These are phyloP conservation scores for Marchantia paleacea DNA, from an alignment of 225 moss, liverwort and hornwort genomes.

Conservation along the genomic window DNA sequence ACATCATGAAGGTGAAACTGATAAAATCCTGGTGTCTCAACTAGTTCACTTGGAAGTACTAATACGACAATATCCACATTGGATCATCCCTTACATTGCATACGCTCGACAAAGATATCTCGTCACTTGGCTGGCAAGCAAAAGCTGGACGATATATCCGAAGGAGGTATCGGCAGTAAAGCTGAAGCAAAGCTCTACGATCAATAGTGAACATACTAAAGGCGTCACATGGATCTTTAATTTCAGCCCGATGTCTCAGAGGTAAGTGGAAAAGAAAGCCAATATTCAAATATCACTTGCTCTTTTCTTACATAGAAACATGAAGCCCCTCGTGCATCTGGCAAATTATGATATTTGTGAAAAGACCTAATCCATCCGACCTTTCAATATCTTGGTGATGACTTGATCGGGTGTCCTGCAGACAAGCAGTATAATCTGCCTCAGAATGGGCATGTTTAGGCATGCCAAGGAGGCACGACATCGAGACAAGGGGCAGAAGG, in stretches of 20 bases:
- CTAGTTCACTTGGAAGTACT: neutral
- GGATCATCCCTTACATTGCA: neutral
- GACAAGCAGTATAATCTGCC: neutral
- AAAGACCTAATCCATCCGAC: constrained; percentile 45
- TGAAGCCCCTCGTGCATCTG: neutral
- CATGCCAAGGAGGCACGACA: neutral
- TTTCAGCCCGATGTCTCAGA: neutral
- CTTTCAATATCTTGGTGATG: constrained; percentile 39
- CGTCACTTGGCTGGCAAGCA: neutral
- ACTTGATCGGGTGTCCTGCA: constrained; percentile 49
- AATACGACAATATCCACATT: neutral
- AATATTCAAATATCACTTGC: neutral
- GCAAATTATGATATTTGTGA: neutral
- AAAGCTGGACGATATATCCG: neutral
- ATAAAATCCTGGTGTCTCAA: neutral
- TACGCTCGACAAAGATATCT: neutral
- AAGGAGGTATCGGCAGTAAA: neutral
- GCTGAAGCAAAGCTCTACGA: neutral
- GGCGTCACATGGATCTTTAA: neutral
- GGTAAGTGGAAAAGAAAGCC: neutral
- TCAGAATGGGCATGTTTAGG: neutral
- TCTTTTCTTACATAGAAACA: neutral
- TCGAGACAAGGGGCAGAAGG: neutral
- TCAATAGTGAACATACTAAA: neutral
- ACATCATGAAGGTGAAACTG: neutral